phyloP scores from a whole-genome alignment of 345 rosid genomes.

The Boechera stricta region DNA sequence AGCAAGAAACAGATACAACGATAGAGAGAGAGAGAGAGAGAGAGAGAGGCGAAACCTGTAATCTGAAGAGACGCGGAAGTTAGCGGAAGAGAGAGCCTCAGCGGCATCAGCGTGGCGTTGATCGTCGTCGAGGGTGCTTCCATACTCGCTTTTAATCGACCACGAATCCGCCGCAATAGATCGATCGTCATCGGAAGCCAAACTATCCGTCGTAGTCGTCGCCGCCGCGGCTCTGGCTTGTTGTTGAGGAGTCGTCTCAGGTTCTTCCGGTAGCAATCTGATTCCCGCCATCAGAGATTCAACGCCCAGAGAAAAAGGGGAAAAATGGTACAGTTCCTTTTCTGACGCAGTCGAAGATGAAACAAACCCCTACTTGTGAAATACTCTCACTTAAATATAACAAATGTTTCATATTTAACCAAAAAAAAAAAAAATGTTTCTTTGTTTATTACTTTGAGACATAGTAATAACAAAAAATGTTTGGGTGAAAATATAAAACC shows the following conservation, averaged over 20 bases:
- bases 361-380: constrained; percentile 4
- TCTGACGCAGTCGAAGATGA: constrained; percentile 36
- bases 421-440: neutral
- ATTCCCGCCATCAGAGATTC: constrained; percentile 67
- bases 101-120: constrained; percentile 98
- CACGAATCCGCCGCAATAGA: constrained; percentile 98
- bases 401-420: neutral
- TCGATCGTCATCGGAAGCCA: constrained; percentile 95
- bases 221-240: constrained; percentile 39
- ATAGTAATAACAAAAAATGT: too few species aligned
- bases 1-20: neutral
- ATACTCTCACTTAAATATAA: neutral
- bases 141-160: constrained; percentile 98
- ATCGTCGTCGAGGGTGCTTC: constrained; percentile 97
- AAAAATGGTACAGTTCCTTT: constrained; percentile 10
- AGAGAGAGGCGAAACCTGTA: constrained; percentile 53
- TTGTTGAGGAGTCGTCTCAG: constrained; percentile 57
- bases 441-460: neutral
- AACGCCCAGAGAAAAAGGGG: constrained; percentile 18
- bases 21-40: neutral
- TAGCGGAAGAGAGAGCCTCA: constrained; percentile 80
- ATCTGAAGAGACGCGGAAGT: constrained; percentile 80
- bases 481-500: too few species aligned
- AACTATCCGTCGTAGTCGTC: constrained; percentile 55
- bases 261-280: constrained; percentile 62